Evolutionary conservation across 139 green algal genomes (phyloP).

Genomic region (Micractinium sp.): DNA sequence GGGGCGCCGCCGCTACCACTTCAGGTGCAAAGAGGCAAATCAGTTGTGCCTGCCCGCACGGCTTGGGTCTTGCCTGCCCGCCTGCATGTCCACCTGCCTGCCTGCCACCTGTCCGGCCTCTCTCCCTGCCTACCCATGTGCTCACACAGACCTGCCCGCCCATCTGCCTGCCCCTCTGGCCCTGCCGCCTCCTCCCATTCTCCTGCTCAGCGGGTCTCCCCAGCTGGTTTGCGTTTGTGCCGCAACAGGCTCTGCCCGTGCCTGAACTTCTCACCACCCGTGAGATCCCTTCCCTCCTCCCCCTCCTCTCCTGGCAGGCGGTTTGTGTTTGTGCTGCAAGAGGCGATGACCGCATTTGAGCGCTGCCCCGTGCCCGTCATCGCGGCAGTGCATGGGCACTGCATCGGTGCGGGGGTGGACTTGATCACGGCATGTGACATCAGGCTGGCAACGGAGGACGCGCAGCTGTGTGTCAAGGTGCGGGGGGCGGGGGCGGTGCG

Average conservation of each 20-base stretch:
- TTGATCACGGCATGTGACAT: constrained; percentile 89
- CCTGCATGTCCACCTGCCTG: neutral
- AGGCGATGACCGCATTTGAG: constrained; percentile 71
- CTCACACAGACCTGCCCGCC: neutral
- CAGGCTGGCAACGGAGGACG: constrained; percentile 66
- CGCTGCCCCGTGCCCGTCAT: constrained; percentile 70
- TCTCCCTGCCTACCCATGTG: neutral
- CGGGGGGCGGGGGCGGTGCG: neutral
- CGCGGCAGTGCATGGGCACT: constrained; percentile 73
- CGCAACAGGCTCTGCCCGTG: no score
- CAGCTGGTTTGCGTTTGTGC: neutral
- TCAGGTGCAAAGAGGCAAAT: neutral
- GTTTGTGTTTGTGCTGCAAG: constrained; percentile 54
- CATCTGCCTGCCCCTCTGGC: neutral
- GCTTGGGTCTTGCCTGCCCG: neutral
- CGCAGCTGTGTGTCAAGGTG: constrained; percentile 90
- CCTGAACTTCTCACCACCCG: neutral
- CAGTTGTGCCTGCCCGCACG: neutral
- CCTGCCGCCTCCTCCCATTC: neutral
- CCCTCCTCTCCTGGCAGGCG: neutral
- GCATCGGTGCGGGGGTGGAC: constrained; percentile 90
- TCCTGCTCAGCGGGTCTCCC: neutral
- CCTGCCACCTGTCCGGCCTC: neutral
- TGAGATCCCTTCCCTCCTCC: neutral
- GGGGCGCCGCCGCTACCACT: neutral